phyloP scores from a whole-genome alignment of 2,329 filamentous ascomycete genomes.

The Fusarium camptoceras region DNA sequence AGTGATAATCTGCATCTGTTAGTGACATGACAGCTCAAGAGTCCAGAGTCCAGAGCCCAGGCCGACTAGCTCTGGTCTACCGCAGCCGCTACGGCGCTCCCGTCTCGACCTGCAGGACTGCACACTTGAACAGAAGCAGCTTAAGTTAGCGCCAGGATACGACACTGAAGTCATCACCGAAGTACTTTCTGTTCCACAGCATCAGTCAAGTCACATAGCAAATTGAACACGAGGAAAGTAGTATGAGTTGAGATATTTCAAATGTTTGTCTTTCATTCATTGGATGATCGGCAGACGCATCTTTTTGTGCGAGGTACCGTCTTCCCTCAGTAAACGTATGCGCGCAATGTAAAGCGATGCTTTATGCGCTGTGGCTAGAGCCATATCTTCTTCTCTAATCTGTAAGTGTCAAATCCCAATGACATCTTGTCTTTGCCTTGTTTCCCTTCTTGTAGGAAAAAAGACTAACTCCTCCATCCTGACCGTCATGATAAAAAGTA shows the following conservation, averaged over 20 bases:
- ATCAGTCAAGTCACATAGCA: constrained; percentile 1
- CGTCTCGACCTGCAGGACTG: constrained; percentile 12
- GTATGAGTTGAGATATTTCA: constrained; percentile 34
- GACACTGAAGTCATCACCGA: background rate
- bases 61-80: background rate
- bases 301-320: constrained; percentile 32
- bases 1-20: constrained; percentile 13
- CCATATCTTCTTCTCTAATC: constrained; percentile 37
- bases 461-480: constrained; percentile 5
- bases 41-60: constrained; percentile 2
- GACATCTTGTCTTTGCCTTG: constrained; percentile 4
- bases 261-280: constrained; percentile 35
- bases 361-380: constrained; percentile 36
- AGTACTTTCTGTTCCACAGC: background rate
- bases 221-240: background rate
- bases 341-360: constrained; percentile 20
- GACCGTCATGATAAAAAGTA: constrained; percentile 33
- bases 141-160: background rate
- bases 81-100: constrained; percentile 16
- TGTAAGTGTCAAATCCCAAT: constrained; percentile 17
- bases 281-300: constrained; percentile 39
- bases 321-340: constrained; percentile 41
- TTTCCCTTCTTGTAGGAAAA: constrained; percentile 5
- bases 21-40: constrained; percentile 8
- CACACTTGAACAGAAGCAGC: constrained; percentile 8